A percentile compares a stretch with the other conserved stretches of the same genome.
These are phyloP conservation scores for Leccinum rimulosum DNA, from an alignment of 768 basidiomycete species.

Conservation along the genomic window DNA sequence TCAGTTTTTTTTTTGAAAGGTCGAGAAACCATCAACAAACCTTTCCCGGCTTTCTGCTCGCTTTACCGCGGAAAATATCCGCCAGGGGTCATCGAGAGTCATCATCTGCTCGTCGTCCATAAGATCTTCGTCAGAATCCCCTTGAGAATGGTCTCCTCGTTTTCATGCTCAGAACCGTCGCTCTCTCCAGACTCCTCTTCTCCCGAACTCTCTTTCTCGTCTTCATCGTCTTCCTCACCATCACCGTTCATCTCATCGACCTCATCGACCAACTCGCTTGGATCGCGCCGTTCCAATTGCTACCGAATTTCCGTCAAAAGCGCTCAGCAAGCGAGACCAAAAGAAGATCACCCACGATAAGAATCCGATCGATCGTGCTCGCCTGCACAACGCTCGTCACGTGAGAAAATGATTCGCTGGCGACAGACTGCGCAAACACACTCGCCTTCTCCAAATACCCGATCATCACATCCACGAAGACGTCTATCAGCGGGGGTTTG, in stretches of 20 bases:
- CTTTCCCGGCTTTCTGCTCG: constrained; percentile 62
- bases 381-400: constrained; percentile 63
- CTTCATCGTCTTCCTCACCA: constrained; percentile 34
- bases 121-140: constrained; percentile 55
- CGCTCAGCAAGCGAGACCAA: not conserved
- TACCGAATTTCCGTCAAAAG: constrained; percentile 31
- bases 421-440: constrained; percentile 74
- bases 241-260: constrained; percentile 44
- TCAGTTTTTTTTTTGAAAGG: not conserved
- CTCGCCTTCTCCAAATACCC: constrained; percentile 84
- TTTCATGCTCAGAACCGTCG: constrained; percentile 45
- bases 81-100: constrained; percentile 90
- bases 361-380: constrained; percentile 76
- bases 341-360: constrained; percentile 55
- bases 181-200: constrained; percentile 35
- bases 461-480: constrained; percentile 87
- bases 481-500: constrained; percentile 66
- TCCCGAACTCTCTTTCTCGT: constrained; percentile 32
- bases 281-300: constrained; percentile 82
- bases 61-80: constrained; percentile 75
- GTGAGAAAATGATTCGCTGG: constrained; percentile 76
- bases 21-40: constrained; percentile 38
- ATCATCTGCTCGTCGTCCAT: constrained; percentile 99
- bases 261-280: constrained; percentile 46
- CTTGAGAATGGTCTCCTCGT: constrained; percentile 53